Evolutionary conservation across 306 rosid species (phyloP), one percentile per base, ranked within the genome.

Genomic region (Nissolia schottii): DNA sequence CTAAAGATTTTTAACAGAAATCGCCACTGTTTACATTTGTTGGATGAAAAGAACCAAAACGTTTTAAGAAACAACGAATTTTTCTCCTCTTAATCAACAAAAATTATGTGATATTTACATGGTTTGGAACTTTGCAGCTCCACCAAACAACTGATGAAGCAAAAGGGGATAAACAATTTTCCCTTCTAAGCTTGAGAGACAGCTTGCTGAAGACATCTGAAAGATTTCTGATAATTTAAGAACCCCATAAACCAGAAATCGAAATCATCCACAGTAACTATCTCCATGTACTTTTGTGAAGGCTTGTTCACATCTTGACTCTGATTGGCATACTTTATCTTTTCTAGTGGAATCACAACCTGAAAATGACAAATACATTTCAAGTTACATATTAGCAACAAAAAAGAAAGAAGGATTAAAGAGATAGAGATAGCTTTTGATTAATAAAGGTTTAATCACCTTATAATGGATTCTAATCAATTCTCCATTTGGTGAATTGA

Each of bases 231-330:
- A 76, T 75, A 70, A 43, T 78, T 85, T 19, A 88, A 78, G 81
- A 89, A 76, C 14, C 92, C 92, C 92, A 85, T 75, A 48, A 87
- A 84, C 89, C 92, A 82, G 81, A 87, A 87, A 48, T 87, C 86
- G 24, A 82, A 87, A 27, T 82, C 54, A 49, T 87, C 92, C 34
- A 72, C 81, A 2, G 89, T 85, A 29, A 80, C 85, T 57, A 87
- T 74, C 14, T 84, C 83, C 13, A 80, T 72, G 79, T 80, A 87
- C 81, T 80, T 87, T 14, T 80, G 76, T 6, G 87, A 80, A 15
- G 89, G 86, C 40, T 67, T 82, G 69, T 65, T 60, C 67, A 54
- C 55, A 76, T 82, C 73, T 80, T 71, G 79, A 27, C 83, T 85
- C 61, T 82, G 82, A 56, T 85, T 73, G 11, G 69, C 84, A 75